Evolutionary conservation across 2,329 filamentous ascomycete species (phyloP).

Genomic region (Colletotrichum siamense): DNA sequence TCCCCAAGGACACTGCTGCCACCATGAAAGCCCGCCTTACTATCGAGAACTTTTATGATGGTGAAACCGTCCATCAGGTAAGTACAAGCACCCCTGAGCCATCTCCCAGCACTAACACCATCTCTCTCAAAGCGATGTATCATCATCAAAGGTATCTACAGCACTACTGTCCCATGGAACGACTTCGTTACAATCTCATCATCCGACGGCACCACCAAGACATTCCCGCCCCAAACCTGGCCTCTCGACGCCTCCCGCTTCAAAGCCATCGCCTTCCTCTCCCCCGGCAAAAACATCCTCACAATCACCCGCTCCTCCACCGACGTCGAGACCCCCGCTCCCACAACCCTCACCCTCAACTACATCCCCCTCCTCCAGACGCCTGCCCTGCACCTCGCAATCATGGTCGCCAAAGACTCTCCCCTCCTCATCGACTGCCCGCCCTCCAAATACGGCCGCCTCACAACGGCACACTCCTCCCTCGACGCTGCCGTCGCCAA

Average conservation of each 20-base stretch:
- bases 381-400: conserved; percentile 74
- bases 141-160: not conserved
- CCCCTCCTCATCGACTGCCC: conserved; percentile 72
- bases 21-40: not conserved
- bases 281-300: not conserved
- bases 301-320: not conserved
- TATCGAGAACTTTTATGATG: not conserved
- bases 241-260: not conserved
- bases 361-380: conserved; percentile 61
- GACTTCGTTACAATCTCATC: not conserved
- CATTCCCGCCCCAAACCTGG: conserved; percentile 13
- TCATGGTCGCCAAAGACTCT: conserved; percentile 74
- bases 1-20: not conserved
- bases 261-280: conserved; percentile 9
- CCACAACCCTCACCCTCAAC: conserved; percentile 22
- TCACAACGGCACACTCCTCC: conserved; percentile 53
- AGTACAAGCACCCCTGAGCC: not conserved
- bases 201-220: not conserved
- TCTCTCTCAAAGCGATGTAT: not conserved
- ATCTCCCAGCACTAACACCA: not conserved
- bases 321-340: not conserved
- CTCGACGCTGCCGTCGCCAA: conserved; percentile 71
- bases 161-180: not conserved
- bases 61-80: conserved; percentile 7
- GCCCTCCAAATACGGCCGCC: conserved; percentile 61